phyloP scores from a whole-genome alignment of 768 basidiomycete species.

The Pulveroboletus ravenelii region DNA sequence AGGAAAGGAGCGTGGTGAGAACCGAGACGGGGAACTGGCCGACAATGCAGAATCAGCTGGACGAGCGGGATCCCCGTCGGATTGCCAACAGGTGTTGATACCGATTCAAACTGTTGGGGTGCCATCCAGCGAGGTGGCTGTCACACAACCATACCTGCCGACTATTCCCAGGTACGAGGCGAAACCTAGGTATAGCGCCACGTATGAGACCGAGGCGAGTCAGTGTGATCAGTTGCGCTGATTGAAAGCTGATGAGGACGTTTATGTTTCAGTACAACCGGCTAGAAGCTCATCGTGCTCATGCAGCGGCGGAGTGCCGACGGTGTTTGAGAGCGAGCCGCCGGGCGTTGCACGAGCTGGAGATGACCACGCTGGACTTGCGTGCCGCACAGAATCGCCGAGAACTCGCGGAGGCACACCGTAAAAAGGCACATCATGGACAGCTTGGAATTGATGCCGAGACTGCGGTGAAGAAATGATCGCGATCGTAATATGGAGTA shows the following conservation, averaged over 20 bases:
- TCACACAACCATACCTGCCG: slow-evolving; percentile 31
- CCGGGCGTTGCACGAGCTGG: slow-evolving; percentile 58
- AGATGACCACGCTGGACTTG: slow-evolving; percentile 55
- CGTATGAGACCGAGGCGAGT: slow-evolving; percentile 26
- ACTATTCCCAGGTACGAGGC: slow-evolving; percentile 28
- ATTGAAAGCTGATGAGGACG: slow-evolving; percentile 3
- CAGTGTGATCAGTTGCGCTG: background rate
- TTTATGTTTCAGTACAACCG: slow-evolving; percentile 25
- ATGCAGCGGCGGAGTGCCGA: slow-evolving; percentile 37
- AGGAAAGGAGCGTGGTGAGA: slow-evolving; percentile 13
- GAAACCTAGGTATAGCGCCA: slow-evolving; percentile 26
- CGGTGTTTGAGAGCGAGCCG: slow-evolving; percentile 38
- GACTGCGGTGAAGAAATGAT: slow-evolving; percentile 19
- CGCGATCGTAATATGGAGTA: slow-evolving; percentile 22
- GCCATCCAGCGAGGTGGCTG: slow-evolving; percentile 14
- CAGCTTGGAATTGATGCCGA: slow-evolving; percentile 53
- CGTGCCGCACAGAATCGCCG: slow-evolving; percentile 55
- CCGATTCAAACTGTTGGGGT: slow-evolving; percentile 9
- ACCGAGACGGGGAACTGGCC: slow-evolving; percentile 16
- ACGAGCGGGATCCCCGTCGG: slow-evolving; percentile 17
- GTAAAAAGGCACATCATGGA: slow-evolving; percentile 61
- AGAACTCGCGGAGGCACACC: slow-evolving; percentile 50
- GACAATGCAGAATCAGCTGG: slow-evolving; percentile 22
- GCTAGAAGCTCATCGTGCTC: slow-evolving; percentile 36
- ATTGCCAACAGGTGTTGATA: slow-evolving; percentile 1